Evolutionary conservation across 2,329 filamentous ascomycete genomes (phyloP), one percentile per base, ranked within the genome.

Genomic region (Aspergillus felis): DNA sequence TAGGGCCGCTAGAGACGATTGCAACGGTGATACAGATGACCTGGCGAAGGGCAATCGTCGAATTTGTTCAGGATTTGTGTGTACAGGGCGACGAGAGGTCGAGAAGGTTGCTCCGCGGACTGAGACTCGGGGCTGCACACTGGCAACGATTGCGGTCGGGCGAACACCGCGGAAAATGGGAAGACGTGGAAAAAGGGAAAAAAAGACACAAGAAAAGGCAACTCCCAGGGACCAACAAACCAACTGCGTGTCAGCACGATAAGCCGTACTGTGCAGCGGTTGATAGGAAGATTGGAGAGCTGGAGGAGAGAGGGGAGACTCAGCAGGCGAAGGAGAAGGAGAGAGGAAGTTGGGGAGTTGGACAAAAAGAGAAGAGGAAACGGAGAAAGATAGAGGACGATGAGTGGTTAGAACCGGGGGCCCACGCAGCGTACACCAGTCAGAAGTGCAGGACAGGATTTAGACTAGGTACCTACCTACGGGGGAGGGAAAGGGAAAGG

Each of bases 221-320:
- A 53, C 46, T 59, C 59, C 65, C 51, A 58, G 53, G 52, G 56
- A 59, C 59, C 44, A 27, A 47, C 61, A 65, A 59, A 67, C 64
- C 65, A 64, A 66, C 62, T 66, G 65, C 65, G 65, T 62, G 58
- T 61, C 65, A 71, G 70, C 68, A 69, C 67, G 63, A 54, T 51
- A 56, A 63, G 64, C 61, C 65, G 68, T 64, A 64, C 71, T 68
- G 55, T 64, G 65, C 64, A 73, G 63, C 59, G 60, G 60, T 61
- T 64, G 53, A 51, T 56, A 47, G 44, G 61, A 61, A 62, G 57
- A 66, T 51, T 59, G 57, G 56, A 55, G 55, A 57, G 38, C 56
- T 48, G 50, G 51, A 42, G 46, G 54, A 57, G 54, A 57, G 53
- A 56, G 50, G 57, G 51, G 38, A 47, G 47, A 57, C 56, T 53